Base-by-base conservation (phyloP, 2,329 filamentous ascomycete genomes). In the Cladorrhinum sp. region DNA sequence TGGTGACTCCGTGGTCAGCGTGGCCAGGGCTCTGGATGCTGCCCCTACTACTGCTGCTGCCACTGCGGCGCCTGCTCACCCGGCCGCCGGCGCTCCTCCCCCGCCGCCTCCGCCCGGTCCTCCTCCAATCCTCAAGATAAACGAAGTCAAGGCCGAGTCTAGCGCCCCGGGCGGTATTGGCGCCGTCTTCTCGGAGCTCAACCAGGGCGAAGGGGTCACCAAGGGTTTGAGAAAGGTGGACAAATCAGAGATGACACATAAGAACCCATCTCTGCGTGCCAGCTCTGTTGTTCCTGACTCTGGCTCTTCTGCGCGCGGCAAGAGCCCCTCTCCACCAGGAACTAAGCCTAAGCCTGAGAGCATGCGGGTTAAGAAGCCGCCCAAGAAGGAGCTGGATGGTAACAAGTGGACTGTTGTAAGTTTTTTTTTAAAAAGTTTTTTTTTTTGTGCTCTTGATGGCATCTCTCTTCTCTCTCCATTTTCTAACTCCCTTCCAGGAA, bases 161-260 rank as follows among this genome's bases (percentile, higher is more conserved):
- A 74, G 79, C 38, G 74, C 81, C 2, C 75, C 75, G 7, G 75
- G 82, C 25, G 92, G 93, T 59, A 86, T 96, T 74, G 86, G 87
- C 22, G 92, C 93, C 23, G 92, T 99, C 2, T 99, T 99, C 74
- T 89, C 88, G 45, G 90, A 97, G 66, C 79, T 99, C 57, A 98
- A 98, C 77, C 88, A 89, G 73, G 95, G 95, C 60, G 86, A 91
- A 62, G 82, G 85, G n/a, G 91, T 99, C 62, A 99, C 95, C 3
- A 87, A 91, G 66, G 88, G 90, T 29, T 82, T 99, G 36, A 89
- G 90, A 67, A 99, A 97, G 80, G 95, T 99, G 54, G 93, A 97
- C 77, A 89, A 88, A 72, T 95, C 90, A 57, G 83, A 98, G 75
- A 97, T 97, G 93, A 99, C 95, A 62, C 95, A 99, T 78, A 98